A percentile compares a stretch with the other conserved stretches of the same genome.
Conservation (phyloP, 257 asterid genomes). For the Solanum piurae region DNA sequence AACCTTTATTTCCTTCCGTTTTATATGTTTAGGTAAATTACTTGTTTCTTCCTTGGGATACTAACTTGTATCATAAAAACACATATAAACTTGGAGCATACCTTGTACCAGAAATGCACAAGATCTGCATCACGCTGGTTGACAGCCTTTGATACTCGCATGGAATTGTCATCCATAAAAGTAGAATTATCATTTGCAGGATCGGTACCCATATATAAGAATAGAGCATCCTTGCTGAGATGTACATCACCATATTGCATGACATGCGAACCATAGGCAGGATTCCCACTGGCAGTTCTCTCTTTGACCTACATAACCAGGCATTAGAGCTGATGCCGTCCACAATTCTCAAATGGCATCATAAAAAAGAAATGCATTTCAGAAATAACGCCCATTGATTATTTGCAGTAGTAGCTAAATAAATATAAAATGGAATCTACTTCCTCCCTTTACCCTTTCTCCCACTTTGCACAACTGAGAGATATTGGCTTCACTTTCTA, state of each 20-base stretch:
- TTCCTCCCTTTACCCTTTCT: background rate
- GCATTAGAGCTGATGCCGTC: background rate
- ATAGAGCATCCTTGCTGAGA: slow-evolving; percentile 36
- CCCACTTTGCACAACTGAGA: background rate
- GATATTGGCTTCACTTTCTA: background rate
- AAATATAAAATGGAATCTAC: background rate
- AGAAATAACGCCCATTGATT: background rate
- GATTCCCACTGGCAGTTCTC: slow-evolving; percentile 54
- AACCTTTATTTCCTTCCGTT: background rate
- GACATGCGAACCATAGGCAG: slow-evolving; percentile 74
- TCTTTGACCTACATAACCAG: slow-evolving; percentile 47
- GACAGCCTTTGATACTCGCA: slow-evolving; percentile 37
- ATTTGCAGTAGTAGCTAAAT: background rate
- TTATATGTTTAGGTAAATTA: background rate
- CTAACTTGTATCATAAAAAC: background rate
- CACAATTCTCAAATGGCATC: background rate
- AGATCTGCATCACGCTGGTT: slow-evolving; percentile 96
- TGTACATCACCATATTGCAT: slow-evolving; percentile 83
- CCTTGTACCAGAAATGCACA: slow-evolving; percentile 91
- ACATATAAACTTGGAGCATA: slow-evolving; percentile 3
- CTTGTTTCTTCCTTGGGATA: background rate
- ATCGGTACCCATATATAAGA: slow-evolving; percentile 62
- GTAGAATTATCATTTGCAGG: slow-evolving; percentile 77
- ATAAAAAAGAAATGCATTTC: background rate
- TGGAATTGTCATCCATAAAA: slow-evolving; percentile 35